Evolutionary conservation across 1,284 basidiomycete species (phyloP), one percentile per base, ranked within the genome.

Genomic region (Violaceomyces palustris): DNA sequence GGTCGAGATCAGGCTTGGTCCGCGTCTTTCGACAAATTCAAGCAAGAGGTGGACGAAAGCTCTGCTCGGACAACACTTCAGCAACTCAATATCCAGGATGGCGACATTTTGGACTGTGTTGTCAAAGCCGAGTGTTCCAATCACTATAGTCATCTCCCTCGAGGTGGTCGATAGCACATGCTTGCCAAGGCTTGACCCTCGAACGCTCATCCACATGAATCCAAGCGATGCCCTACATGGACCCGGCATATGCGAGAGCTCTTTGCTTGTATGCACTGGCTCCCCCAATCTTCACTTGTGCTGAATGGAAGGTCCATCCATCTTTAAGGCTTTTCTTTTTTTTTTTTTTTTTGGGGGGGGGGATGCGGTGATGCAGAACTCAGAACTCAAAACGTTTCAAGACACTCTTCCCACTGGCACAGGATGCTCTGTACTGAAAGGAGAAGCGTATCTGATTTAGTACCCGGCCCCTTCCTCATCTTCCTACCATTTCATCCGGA

Each of bases 71-170:
- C 33, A 12, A 59, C 58, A 9, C 15, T 67, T n/a, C 37, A 45
- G 6, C 35, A 61, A 22, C 30, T 67, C 23, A 27, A 35, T 12
- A 23, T 67, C 8, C n/a, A 26, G 0, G 47, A 47, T 8, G 56
- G 49, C 21, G 56, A 57, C 27, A 5, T 49, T 6, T 29, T 67
- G 14, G 64, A 67, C 30, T 67, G 64, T 41, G 57, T 45, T 30
- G 28, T 61, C 38, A 51, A 42, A 32, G 43, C 48, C 10, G 57
- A 60, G 10, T 28, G 27, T 28, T 28, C n/a, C 27, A 24, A 15
- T 28, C 14, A 11, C 29, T 35, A 38, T 42, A 39, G 32, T 39
- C 36, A 12, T 25, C 4, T 33, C 25, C 27, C n/a, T n/a, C 10
- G 9, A 9, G n/a, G 27, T 10, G 27, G n/a, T n/a, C 10, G 10